Percentiles rank a stretch among this genome's conserved stretches.
Conservation (phyloP, 106 monocot species). For the Dendrobium catenatum region DNA sequence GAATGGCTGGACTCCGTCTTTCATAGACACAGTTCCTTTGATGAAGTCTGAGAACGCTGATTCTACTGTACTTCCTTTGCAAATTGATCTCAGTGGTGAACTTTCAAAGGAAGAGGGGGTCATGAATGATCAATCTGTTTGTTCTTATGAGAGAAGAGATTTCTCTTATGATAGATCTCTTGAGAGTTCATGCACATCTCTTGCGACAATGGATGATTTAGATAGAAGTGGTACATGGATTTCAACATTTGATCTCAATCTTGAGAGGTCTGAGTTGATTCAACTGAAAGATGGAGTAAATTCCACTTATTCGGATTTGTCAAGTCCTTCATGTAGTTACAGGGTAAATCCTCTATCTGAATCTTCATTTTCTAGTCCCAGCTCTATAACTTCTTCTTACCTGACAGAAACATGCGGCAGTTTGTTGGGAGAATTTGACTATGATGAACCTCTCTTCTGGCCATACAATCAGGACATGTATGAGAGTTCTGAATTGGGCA, state of each 20-base stretch:
- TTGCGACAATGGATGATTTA: constrained; percentile 10
- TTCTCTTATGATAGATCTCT: constrained; percentile 20
- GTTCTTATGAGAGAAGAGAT: constrained; percentile 8
- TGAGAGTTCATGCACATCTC: constrained; percentile 15
- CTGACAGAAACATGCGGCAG: background rate
- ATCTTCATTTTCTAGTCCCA: constrained; percentile 8
- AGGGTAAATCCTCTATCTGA: background rate
- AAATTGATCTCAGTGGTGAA: background rate
- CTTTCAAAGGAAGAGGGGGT: background rate
- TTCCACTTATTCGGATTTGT: constrained; percentile 27
- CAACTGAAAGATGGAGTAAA: constrained; percentile 15
- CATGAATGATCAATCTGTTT: background rate
- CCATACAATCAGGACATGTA: constrained; percentile 45
- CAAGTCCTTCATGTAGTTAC: constrained; percentile 36
- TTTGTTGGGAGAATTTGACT: constrained; percentile 8
- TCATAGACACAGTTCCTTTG: background rate
- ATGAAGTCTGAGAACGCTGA: background rate
- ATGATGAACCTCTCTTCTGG: constrained; percentile 59
- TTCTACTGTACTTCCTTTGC: constrained; percentile 6
- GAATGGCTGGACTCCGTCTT: constrained; percentile 8
- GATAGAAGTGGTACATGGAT: constrained; percentile 27
- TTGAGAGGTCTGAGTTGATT: constrained; percentile 35
- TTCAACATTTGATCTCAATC: constrained; percentile 39
- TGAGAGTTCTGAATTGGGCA: constrained; percentile 26
- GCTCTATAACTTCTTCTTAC: constrained; percentile 1